Evolutionary conservation across 495 filamentous ascomycete species (phyloP).

Genomic region (Penicillium riverlandense): DNA sequence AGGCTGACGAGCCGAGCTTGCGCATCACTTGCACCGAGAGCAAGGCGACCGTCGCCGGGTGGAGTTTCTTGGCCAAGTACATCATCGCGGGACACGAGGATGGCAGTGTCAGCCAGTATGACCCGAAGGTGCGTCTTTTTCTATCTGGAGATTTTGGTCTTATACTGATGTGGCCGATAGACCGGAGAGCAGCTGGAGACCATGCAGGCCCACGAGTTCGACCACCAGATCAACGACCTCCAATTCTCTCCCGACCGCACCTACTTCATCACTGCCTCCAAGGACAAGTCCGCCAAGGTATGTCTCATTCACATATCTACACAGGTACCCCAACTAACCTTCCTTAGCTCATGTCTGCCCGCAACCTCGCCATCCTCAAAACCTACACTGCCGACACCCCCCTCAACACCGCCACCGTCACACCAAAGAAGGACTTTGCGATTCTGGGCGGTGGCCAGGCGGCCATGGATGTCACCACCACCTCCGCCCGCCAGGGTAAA

Average conservation of each 20-base stretch:
- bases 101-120: slow-evolving; percentile 87
- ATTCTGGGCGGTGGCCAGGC: slow-evolving; percentile 97
- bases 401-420: slow-evolving; percentile 89
- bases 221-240: slow-evolving; percentile 81
- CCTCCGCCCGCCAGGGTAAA: slow-evolving; percentile 86
- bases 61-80: slow-evolving; percentile 85
- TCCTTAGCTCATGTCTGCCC: slow-evolving; percentile 64
- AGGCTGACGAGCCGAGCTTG: slow-evolving; percentile 71
- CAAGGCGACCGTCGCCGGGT: slow-evolving; percentile 95
- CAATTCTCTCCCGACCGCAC: slow-evolving; percentile 92
- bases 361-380: slow-evolving; percentile 85
- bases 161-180: slow-evolving; percentile 32
- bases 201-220: slow-evolving; percentile 72
- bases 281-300: slow-evolving; percentile 95
- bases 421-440: slow-evolving; percentile 90
- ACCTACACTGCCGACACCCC: slow-evolving; percentile 91
- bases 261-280: slow-evolving; percentile 95
- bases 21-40: slow-evolving; percentile 86
- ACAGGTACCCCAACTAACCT: slow-evolving; percentile 2
- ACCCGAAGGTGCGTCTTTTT: slow-evolving; percentile 65
- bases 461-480: slow-evolving; percentile 98
- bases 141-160: not conserved
- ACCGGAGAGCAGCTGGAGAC: slow-evolving; percentile 76
- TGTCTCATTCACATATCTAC: not conserved
- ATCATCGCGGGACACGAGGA: slow-evolving; percentile 98